Conservation (phyloP, 352 stramenopile species). For the Globisporangium orthogonon region DNA sequence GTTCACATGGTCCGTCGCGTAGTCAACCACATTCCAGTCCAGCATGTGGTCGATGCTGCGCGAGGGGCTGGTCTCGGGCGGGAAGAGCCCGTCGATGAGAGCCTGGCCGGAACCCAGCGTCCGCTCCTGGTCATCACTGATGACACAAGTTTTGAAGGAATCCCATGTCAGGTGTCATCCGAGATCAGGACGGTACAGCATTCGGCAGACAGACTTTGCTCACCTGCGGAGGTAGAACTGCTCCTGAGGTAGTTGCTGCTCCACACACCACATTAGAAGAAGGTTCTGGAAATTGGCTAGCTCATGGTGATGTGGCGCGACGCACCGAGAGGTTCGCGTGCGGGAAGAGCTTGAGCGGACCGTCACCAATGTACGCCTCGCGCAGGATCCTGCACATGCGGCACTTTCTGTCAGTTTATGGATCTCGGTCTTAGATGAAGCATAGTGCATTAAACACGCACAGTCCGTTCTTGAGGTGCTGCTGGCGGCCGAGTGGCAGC, state of each 20-base stretch:
- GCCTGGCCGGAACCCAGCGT: conserved; percentile 80
- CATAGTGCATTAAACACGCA: conserved; percentile 14
- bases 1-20: conserved; percentile 75
- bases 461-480: conserved; percentile 72
- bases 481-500: conserved; percentile 65
- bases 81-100: conserved; percentile 75
- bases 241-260: conserved; percentile 26
- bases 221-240: conserved; percentile 67
- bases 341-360: conserved; percentile 63
- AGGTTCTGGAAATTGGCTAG: no score
- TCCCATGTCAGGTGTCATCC: background rate
- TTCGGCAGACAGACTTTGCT: background rate
- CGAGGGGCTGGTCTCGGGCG: conserved; percentile 38
- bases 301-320: background rate
- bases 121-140: conserved; percentile 77
- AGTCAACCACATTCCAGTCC: conserved; percentile 70
- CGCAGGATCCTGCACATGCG: conserved; percentile 39
- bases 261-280: background rate
- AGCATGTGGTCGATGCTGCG: conserved; percentile 57
- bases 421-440: background rate
- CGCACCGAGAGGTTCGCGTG: conserved; percentile 56
- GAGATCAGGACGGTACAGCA: background rate
- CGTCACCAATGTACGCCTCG: conserved; percentile 69
- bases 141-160: background rate
- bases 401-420: background rate